Base-by-base conservation (phyloP, 2,329 filamentous ascomycete species). In the Epichloe sibirici region DNA sequence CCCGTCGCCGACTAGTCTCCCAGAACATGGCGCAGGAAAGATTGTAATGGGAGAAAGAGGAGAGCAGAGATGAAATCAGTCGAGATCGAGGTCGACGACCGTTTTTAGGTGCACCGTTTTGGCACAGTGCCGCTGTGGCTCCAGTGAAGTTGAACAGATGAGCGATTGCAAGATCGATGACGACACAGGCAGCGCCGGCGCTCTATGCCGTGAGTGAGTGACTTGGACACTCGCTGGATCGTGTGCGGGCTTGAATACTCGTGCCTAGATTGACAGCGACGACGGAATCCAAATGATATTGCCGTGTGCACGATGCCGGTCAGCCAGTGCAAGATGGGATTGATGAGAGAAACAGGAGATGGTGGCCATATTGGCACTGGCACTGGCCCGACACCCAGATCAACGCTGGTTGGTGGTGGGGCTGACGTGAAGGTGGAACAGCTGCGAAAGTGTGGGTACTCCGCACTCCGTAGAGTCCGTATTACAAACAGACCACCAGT, bases 1-100 rank as follows among this genome's bases (percentile, higher is more conserved):
- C 69, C 60, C 82, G 79, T 62, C 82, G 78, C 56, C 76, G 72
- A 47, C 68, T 75, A 46, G 81, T 70, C 65, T 82, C 76, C 74
- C 78, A 78, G 58, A 76, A 65, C 79, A 83, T 83, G 59, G 51
- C 60, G 60, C 25, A 39, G 28, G 34, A 46, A 28, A 12, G n/a
- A 44, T 35, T 12, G 31, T 28, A 13, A 42, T 5, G 28, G 31
- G 13, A 23, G 35, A 34, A 46, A 31, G 25, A 49, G 9, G 48
- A 40, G 34, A 17, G 34, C 12, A n/a, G 25, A 43, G 17, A 15
- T 35, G 38, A 13, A 31, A 12, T 48, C 9, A 23, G 23, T 31
- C 37, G 37, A 49, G 11, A 31, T 25, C 23, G 38, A 31, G 23
- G 35, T 8, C 23, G 25, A 49, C 39, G 48, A 49, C 21, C 28